Percentiles rank a stretch among this genome's conserved stretches.
phyloP scores from a whole-genome alignment of 345 rosid species.

The Atalantia buxifolia region DNA sequence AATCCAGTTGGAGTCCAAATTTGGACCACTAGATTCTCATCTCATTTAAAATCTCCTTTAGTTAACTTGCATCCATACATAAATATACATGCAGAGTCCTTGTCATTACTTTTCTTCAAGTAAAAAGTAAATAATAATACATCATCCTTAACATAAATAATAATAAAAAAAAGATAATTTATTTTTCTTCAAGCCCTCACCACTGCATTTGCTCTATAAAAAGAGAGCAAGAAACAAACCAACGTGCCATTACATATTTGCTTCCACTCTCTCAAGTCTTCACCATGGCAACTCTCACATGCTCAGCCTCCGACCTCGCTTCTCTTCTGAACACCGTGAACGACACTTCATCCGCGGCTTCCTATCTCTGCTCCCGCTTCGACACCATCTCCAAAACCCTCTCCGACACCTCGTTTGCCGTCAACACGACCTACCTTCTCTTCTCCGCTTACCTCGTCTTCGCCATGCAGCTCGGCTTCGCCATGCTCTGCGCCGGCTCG shows the following conservation, averaged over 20 bases:
- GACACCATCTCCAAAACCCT: slow-evolving; percentile 26
- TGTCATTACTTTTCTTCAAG: no score
- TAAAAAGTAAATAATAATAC: no score
- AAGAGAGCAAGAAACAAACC: not conserved
- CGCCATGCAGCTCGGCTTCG: slow-evolving; percentile 82
- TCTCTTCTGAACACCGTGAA: slow-evolving; percentile 19
- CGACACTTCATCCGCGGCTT: slow-evolving; percentile 29
- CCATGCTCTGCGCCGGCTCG: slow-evolving; percentile 85
- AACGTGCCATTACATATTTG: not conserved
- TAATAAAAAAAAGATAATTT: not conserved
- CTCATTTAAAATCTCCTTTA: not conserved
- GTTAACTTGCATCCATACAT: no score
- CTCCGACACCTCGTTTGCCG: slow-evolving; percentile 46
- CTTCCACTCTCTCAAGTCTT: not conserved
- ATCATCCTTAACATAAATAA: no score
- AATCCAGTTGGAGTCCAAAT: not conserved
- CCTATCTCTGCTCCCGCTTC: slow-evolving; percentile 53
- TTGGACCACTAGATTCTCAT: not conserved
- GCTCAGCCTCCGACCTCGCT: slow-evolving; percentile 42
- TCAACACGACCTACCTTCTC: slow-evolving; percentile 72
- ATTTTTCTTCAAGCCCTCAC: not conserved
- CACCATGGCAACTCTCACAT: slow-evolving; percentile 26
- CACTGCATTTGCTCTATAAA: not conserved
- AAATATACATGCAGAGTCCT: no score
- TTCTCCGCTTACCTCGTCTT: slow-evolving; percentile 82